Percentiles rank a stretch among this genome's conserved stretches.
phyloP scores from a whole-genome alignment of 2,329 filamentous ascomycete genomes.

The Aspergillus tamarii region DNA sequence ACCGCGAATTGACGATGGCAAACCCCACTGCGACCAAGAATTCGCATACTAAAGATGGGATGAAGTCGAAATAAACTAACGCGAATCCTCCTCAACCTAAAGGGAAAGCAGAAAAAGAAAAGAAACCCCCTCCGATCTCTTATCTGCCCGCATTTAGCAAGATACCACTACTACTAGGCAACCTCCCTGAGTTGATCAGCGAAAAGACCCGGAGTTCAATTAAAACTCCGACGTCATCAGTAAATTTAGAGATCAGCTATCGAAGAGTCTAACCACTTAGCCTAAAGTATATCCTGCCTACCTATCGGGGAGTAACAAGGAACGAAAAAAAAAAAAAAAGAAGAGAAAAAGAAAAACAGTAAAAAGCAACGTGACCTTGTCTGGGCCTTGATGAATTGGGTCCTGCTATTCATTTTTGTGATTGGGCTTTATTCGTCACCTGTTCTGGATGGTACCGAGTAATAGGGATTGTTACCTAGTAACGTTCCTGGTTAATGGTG shows the following conservation, averaged over 20 bases:
- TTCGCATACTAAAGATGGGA: not conserved
- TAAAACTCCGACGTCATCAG: not conserved
- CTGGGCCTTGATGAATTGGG: not conserved
- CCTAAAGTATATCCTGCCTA: not conserved
- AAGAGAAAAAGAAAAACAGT: not conserved
- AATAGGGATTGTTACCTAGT: not conserved
- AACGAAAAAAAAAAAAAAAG: no score
- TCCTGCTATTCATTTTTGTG: not conserved
- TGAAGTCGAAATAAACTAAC: conserved; percentile 2
- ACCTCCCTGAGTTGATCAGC: not conserved
- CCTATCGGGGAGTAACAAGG: not conserved
- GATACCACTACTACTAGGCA: not conserved
- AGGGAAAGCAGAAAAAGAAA: not conserved
- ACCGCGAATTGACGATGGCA: not conserved
- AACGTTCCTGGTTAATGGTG: no score
- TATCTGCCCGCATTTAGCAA: not conserved
- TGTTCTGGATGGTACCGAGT: not conserved
- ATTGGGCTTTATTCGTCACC: not conserved
- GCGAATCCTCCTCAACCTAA: not conserved
- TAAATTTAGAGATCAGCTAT: not conserved
- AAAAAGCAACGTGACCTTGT: conserved; percentile 1
- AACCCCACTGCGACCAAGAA: not conserved
- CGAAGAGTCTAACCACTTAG: not conserved
- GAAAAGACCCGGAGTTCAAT: not conserved
- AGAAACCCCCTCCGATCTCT: not conserved